phyloP scores from a whole-genome alignment of 164 flowering plant species.

The Magnolia kwangsiensis region DNA sequence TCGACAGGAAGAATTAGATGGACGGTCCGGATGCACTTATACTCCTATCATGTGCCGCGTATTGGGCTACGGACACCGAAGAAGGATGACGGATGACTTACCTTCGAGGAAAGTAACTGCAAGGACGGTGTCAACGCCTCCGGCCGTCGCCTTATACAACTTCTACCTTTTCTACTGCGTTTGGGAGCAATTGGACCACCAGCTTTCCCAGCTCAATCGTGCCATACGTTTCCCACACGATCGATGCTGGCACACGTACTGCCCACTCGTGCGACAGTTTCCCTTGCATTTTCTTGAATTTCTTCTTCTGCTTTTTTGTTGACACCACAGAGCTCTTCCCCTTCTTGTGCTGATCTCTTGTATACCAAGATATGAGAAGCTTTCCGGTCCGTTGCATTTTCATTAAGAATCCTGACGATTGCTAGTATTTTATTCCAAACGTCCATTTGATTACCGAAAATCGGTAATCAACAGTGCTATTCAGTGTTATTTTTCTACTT shows the following conservation, averaged over 20 bases:
- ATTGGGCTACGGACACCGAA: too few relatives aligned
- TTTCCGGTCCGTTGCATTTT: too few relatives aligned
- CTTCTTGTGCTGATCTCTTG: too few relatives aligned
- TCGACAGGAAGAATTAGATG: too few relatives aligned
- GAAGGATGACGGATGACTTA: not conserved
- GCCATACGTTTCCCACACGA: conserved; percentile 9
- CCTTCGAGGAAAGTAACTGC: not conserved
- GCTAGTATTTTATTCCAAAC: too few relatives aligned
- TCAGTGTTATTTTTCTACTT: too few relatives aligned
- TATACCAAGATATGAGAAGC: too few relatives aligned
- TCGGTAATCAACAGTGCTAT: too few relatives aligned
- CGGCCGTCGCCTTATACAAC: not conserved
- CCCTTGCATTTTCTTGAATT: conserved; percentile 6
- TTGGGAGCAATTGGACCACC: conserved; percentile 8
- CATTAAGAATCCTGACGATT: too few relatives aligned
- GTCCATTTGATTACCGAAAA: too few relatives aligned
- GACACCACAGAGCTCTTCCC: too few relatives aligned
- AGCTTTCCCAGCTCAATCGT: conserved; percentile 5
- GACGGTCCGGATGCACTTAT: not conserved
- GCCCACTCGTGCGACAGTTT: conserved; percentile 3
- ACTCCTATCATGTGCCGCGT: not conserved
- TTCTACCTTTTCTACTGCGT: not conserved
- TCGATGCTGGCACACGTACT: conserved; percentile 2
- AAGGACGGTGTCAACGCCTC: conserved; percentile 2
- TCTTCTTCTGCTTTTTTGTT: too few relatives aligned